Conservation (phyloP, 2,329 filamentous ascomycete genomes). For the Cyphellophora europaea region DNA sequence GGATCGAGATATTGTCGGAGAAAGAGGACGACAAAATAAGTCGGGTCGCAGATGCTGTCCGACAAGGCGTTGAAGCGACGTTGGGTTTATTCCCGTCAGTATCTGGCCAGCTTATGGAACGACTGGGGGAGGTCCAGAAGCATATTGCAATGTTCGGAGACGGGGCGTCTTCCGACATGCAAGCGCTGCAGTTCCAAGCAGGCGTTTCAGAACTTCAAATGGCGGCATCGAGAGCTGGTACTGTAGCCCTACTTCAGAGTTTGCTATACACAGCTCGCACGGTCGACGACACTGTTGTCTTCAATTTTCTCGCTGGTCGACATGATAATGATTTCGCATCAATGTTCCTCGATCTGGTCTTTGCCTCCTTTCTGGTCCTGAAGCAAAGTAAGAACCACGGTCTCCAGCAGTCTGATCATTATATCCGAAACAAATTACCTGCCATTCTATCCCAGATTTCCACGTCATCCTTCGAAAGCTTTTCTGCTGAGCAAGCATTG, state of each 20-base stretch:
- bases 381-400: conserved; percentile 59
- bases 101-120: conserved; percentile 13
- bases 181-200: conserved; percentile 42
- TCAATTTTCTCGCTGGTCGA: conserved; percentile 73
- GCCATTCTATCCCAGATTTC: conserved; percentile 50
- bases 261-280: conserved; percentile 71
- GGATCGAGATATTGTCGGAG: conserved; percentile 9
- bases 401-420: conserved; percentile 57
- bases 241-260: conserved; percentile 79
- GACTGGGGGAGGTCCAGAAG: conserved; percentile 14
- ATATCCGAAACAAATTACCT: conserved; percentile 67
- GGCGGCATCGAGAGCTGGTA: conserved; percentile 66
- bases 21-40: background rate
- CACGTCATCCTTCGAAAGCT: conserved; percentile 46
- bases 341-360: conserved; percentile 71
- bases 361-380: conserved; percentile 81
- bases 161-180: conserved; percentile 10
- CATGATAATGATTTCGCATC: conserved; percentile 77
- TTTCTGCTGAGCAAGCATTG: conserved; percentile 56
- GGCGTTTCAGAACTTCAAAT: conserved; percentile 57
- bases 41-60: background rate
- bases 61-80: background rate
- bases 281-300: conserved; percentile 69
- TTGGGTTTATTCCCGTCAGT: conserved; percentile 8
- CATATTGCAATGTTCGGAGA: conserved; percentile 12